Evolutionary conservation across 495 filamentous ascomycete genomes (phyloP).

Genomic region (Amphirosellinia nigrospora): DNA sequence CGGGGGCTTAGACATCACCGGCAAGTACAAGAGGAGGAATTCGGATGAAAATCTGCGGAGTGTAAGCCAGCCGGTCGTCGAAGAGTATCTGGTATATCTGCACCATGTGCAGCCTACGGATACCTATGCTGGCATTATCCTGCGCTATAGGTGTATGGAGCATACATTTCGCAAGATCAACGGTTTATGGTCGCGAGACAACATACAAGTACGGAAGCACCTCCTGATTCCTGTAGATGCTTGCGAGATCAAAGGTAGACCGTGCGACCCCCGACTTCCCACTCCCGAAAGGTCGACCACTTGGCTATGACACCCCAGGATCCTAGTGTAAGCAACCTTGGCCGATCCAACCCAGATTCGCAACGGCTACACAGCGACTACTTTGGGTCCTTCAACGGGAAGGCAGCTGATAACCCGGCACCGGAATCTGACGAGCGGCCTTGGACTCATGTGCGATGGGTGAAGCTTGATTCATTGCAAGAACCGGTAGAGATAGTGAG

Average conservation of each 20-base stretch:
- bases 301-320: conserved; percentile 52
- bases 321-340: conserved; percentile 25
- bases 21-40: conserved; percentile 60
- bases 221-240: conserved; percentile 89
- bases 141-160: conserved; percentile 84
- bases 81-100: conserved; percentile 83
- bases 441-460: conserved; percentile 90
- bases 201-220: conserved; percentile 79
- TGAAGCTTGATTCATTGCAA: conserved; percentile 71
- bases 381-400: conserved; percentile 44
- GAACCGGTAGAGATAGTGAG: conserved; percentile 83
- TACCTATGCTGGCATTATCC: conserved; percentile 86
- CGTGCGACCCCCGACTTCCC: conserved; percentile 51
- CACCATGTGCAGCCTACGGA: conserved; percentile 84
- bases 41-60: conserved; percentile 53
- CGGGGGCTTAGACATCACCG: conserved; percentile 52
- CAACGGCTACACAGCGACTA: conserved; percentile 42
- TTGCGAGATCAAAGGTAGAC: conserved; percentile 81
- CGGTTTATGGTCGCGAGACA: conserved; percentile 91
- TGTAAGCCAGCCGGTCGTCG: conserved; percentile 52
- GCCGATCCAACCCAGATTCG: conserved; percentile 21
- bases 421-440: conserved; percentile 53
- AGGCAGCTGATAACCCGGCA: conserved; percentile 32
- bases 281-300: conserved; percentile 49
- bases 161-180: conserved; percentile 85